Percentiles rank a stretch among this genome's conserved stretches.
Conservation (phyloP, 768 basidiomycete genomes). For the Lactarius evosmus region DNA sequence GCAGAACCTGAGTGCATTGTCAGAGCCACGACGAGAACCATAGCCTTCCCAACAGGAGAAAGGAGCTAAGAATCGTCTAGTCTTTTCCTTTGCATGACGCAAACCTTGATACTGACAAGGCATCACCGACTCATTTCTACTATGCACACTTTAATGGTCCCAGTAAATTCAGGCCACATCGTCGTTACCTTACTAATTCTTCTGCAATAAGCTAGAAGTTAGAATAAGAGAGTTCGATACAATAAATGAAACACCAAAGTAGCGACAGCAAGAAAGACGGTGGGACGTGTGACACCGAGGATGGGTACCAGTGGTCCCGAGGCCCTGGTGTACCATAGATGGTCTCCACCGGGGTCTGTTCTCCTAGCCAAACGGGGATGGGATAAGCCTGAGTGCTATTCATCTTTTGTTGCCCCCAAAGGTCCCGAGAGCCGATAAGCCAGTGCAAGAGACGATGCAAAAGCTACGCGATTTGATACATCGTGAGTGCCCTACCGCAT, state of each 20-base stretch:
- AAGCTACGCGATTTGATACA: background rate
- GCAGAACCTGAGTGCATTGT: background rate
- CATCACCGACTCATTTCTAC: background rate
- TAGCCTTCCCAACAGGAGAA: background rate
- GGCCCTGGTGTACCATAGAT: background rate
- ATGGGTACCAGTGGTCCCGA: background rate
- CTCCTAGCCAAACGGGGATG: background rate
- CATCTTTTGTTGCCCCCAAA: background rate
- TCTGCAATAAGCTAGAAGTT: background rate
- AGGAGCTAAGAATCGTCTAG: background rate
- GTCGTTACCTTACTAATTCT: background rate
- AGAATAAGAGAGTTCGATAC: background rate
- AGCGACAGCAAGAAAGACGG: too few species aligned
- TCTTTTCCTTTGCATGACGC: background rate
- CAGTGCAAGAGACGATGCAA: background rate
- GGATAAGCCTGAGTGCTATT: background rate
- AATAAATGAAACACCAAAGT: background rate
- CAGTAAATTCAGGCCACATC: background rate
- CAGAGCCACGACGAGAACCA: background rate
- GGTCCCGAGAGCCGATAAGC: background rate
- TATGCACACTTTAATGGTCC: background rate
- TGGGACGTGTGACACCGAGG: background rate
- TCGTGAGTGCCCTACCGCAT: background rate
- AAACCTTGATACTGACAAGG: background rate
- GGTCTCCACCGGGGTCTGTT: background rate